These are phyloP conservation scores for Phaeosphaeria sp. DNA, from an alignment of 2,329 filamentous ascomycete genomes.

Conservation along the genomic window DNA sequence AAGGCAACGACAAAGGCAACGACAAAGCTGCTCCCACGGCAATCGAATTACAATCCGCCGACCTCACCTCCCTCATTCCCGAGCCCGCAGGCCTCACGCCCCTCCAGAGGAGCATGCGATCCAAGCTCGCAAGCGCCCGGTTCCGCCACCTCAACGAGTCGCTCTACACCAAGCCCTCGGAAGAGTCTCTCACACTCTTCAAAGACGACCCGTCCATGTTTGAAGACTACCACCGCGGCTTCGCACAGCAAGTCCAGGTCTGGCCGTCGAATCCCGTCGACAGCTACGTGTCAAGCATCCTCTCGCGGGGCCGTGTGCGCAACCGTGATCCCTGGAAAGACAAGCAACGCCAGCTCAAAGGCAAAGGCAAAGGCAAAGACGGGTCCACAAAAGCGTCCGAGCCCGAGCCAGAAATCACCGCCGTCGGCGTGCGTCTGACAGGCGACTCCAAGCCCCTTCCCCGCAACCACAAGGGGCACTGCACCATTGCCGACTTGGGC, in stretches of 20 bases:
- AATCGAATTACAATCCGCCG: constrained; percentile 39
- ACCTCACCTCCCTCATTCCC: constrained; percentile 37
- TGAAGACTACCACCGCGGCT: constrained; percentile 93
- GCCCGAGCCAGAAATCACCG: constrained; percentile 13
- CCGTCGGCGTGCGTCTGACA: constrained; percentile 10
- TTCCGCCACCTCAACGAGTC: constrained; percentile 98
- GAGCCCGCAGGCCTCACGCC: constrained; percentile 76
- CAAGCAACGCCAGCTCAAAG: constrained; percentile 46
- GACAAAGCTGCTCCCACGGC: constrained; percentile 10
- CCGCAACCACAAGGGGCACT: constrained; percentile 69
- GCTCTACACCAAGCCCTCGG: constrained; percentile 89
- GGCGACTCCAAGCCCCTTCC: constrained; percentile 64
- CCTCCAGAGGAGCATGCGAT: constrained; percentile 90
- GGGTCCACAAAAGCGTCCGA: constrained; percentile 13
- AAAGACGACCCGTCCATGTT: constrained; percentile 89
- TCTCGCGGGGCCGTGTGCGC: constrained; percentile 66
- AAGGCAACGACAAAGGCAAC: too few relatives aligned
- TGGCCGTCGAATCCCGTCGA: constrained; percentile 98
- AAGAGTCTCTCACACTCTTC: constrained; percentile 83
- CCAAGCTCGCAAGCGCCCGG: constrained; percentile 91
- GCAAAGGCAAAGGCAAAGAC: constrained; percentile 34
- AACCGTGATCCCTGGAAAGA: constrained; percentile 46
- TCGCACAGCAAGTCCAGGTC: constrained; percentile 90
- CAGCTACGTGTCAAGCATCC: constrained; percentile 77
- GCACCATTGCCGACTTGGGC: constrained; percentile 87